Conservation (phyloP, 2,329 filamentous ascomycete species). For the Ceratocystis cacaofunesta region DNA sequence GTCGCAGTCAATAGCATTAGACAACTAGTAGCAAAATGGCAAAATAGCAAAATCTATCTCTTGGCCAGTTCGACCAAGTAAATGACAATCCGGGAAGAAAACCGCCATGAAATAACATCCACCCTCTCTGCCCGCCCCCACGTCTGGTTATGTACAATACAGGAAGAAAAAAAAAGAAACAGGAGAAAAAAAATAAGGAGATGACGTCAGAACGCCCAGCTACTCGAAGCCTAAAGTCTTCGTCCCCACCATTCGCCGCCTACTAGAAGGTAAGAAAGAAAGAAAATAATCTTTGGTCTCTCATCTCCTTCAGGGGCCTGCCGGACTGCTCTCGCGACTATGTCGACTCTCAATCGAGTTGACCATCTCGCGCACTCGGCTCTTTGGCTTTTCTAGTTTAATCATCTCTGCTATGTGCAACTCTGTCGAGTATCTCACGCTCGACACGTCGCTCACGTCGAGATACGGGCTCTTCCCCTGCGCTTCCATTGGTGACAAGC, state of each 20-base stretch:
- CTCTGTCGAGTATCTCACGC: conserved; percentile 11
- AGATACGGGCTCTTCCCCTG: conserved; percentile 11
- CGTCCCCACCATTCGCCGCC: neutral
- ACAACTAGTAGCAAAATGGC: neutral
- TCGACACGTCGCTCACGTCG: conserved; percentile 10
- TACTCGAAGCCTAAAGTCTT: neutral
- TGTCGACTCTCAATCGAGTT: conserved; percentile 35
- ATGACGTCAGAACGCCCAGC: neutral
- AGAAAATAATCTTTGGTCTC: neutral
- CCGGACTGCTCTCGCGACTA: conserved; percentile 30
- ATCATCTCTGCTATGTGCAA: conserved; percentile 33
- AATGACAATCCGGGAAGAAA: neutral
- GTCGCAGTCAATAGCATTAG: neutral
- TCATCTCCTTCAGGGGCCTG: conserved; percentile 5
- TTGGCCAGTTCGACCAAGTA: neutral
- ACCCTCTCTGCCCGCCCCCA: neutral
- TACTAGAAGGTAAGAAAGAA: neutral
- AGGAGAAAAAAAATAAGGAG: conserved; percentile 3
- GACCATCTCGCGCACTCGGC: conserved; percentile 40
- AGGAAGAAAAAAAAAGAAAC: conserved; percentile 5
- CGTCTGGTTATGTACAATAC: conserved; percentile 3
- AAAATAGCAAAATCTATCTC: conserved; percentile 1
- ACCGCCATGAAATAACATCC: neutral
- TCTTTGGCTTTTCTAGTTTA: conserved; percentile 28
- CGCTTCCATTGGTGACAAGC: conserved; percentile 10